Percentiles rank a stretch among this genome's conserved stretches.
Conservation (phyloP, 208 protist species). For the Lotmaria passim region DNA sequence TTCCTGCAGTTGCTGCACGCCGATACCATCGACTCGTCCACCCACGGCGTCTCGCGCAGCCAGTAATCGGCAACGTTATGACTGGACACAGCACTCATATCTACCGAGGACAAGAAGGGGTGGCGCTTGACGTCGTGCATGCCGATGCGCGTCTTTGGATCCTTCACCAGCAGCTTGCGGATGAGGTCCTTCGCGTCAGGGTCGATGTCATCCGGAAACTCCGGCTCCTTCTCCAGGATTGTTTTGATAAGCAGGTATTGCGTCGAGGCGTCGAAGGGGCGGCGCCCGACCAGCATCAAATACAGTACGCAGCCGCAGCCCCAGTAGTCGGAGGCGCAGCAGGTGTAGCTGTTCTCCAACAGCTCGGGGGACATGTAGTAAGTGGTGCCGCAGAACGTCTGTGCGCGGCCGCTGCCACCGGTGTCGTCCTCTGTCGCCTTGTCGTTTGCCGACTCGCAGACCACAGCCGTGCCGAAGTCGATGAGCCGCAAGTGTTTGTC, state of each 20-base stretch:
- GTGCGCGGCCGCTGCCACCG: slow-evolving; percentile 58
- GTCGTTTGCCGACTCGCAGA: slow-evolving; percentile 72
- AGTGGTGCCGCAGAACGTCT: slow-evolving; percentile 91
- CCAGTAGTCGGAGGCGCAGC: slow-evolving; percentile 94
- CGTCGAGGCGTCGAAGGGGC: slow-evolving; percentile 88
- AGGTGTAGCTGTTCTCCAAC: slow-evolving; percentile 92
- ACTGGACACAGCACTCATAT: slow-evolving; percentile 56
- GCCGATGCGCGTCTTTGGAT: slow-evolving; percentile 61
- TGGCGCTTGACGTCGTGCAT: slow-evolving; percentile 77
- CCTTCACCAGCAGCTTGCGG: slow-evolving; percentile 75
- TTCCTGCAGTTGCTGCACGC: slow-evolving; percentile 73
- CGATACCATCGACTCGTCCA: slow-evolving; percentile 64
- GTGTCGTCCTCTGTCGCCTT: slow-evolving; percentile 64
- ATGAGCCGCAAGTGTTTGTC: slow-evolving; percentile 95
- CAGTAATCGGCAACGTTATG: slow-evolving; percentile 59
- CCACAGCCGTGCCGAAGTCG: slow-evolving; percentile 95
- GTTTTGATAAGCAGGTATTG: slow-evolving; percentile 89
- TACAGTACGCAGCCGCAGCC: slow-evolving; percentile 93
- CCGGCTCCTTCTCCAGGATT: slow-evolving; percentile 86
- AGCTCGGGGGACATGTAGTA: slow-evolving; percentile 96
- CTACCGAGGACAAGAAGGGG: slow-evolving; percentile 75
- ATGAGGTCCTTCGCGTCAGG: slow-evolving; percentile 78
- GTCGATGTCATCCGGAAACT: slow-evolving; percentile 72
- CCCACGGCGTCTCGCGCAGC: slow-evolving; percentile 82
- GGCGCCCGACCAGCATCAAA: slow-evolving; percentile 85